phyloP scores from a whole-genome alignment of 2,329 filamentous ascomycete genomes.

The Cladorrhinum sp. region DNA sequence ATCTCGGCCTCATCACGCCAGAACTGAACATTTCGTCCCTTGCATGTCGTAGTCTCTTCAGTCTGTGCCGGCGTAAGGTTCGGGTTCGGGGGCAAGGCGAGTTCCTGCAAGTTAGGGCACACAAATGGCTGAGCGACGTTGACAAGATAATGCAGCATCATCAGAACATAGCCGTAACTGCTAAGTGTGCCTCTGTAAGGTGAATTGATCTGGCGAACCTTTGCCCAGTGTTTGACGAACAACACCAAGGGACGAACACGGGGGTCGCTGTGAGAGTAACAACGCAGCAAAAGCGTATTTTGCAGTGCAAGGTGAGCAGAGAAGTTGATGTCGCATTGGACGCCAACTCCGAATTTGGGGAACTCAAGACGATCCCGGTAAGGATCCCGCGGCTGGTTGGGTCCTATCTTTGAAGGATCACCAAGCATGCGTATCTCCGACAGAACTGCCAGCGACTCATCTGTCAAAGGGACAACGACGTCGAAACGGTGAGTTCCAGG shows the following conservation, averaged over 20 bases:
- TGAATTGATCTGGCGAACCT: slow-evolving; percentile 79
- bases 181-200: slow-evolving; percentile 82
- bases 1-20: slow-evolving; percentile 75
- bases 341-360: slow-evolving; percentile 71
- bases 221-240: slow-evolving; percentile 91
- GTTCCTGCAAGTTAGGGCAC: slow-evolving; percentile 74
- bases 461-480: slow-evolving; percentile 39
- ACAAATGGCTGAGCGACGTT: slow-evolving; percentile 80
- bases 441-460: slow-evolving; percentile 35
- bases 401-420: slow-evolving; percentile 49
- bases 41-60: slow-evolving; percentile 47
- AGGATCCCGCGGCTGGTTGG: slow-evolving; percentile 52
- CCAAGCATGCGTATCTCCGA: slow-evolving; percentile 44
- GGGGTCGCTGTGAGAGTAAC: slow-evolving; percentile 75
- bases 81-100: slow-evolving; percentile 43
- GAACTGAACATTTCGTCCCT: slow-evolving; percentile 71
- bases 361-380: slow-evolving; percentile 68
- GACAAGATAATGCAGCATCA: slow-evolving; percentile 87
- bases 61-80: slow-evolving; percentile 37
- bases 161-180: slow-evolving; percentile 87
- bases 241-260: slow-evolving; percentile 76
- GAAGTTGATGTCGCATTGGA: slow-evolving; percentile 91
- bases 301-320: slow-evolving; percentile 78
- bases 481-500: slow-evolving; percentile 28
- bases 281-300: slow-evolving; percentile 78